These are phyloP conservation scores for Echinochloa phyllopogon DNA, from an alignment of 176 grass and related monocot species.

Conservation along the genomic window DNA sequence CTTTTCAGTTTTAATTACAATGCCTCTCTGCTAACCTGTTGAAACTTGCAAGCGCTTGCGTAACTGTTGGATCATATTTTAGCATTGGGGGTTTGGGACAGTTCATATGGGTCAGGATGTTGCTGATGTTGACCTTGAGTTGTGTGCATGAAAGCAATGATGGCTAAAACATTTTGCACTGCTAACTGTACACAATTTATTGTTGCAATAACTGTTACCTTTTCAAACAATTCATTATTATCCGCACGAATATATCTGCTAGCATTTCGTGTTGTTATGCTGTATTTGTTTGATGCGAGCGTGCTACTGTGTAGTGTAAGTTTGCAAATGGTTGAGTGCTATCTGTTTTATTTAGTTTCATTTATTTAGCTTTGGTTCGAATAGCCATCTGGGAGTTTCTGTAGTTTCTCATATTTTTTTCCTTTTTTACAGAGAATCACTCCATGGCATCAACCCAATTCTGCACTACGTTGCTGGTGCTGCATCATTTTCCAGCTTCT, in stretches of 20 bases:
- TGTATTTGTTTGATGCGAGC: too few species aligned
- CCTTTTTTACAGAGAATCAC: constrained; percentile 44
- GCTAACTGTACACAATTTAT: neutral
- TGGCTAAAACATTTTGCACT: neutral
- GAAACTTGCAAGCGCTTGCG: neutral
- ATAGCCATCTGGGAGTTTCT: neutral
- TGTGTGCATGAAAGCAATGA: neutral
- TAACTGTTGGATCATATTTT: neutral
- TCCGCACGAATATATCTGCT: constrained; percentile 13
- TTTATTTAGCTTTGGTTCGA: neutral
- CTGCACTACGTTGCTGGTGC: constrained; percentile 54
- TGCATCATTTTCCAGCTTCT: constrained; percentile 58
- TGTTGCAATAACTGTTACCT: neutral
- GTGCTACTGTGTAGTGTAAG: neutral
- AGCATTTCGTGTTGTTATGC: neutral
- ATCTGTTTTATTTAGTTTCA: too few species aligned
- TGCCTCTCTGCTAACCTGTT: neutral
- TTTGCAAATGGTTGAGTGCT: too few species aligned
- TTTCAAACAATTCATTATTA: neutral
- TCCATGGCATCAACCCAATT: constrained; percentile 67
- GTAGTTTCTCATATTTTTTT: constrained; percentile 9
- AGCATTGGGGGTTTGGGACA: neutral
- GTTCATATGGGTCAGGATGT: neutral
- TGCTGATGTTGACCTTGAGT: neutral
- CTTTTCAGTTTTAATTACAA: neutral